phyloP scores from a whole-genome alignment of 805 yeast species.

The Brettanomyces naardenensis region DNA sequence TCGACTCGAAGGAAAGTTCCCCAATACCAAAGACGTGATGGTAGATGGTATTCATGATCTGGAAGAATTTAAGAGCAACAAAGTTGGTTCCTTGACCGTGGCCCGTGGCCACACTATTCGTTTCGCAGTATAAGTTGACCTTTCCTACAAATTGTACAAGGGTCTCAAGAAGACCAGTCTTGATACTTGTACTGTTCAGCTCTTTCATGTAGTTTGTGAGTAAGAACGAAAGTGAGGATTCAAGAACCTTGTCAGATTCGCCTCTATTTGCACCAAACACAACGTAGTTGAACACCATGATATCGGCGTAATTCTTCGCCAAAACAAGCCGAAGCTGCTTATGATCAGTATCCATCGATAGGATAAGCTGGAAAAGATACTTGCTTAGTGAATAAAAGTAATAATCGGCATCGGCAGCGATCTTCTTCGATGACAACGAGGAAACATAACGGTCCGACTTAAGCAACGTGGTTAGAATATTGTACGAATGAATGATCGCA shows the following conservation, averaged over 20 bases:
- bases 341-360: slow-evolving; percentile 21
- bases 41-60: slow-evolving; percentile 17
- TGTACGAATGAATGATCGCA: slow-evolving; percentile 22
- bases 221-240: slow-evolving; percentile 13
- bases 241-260: slow-evolving; percentile 20
- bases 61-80: slow-evolving; percentile 22
- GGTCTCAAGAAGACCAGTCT: slow-evolving; percentile 21
- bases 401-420: slow-evolving; percentile 11
- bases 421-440: slow-evolving; percentile 19
- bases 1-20: slow-evolving; percentile 4
- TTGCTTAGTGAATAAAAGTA: slow-evolving; percentile 18
- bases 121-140: slow-evolving; percentile 24
- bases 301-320: slow-evolving; percentile 25
- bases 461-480: slow-evolving; percentile 20
- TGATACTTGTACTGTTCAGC: neutral
- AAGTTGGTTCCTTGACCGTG: slow-evolving; percentile 21
- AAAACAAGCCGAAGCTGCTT: slow-evolving; percentile 22
- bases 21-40: slow-evolving; percentile 16
- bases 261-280: slow-evolving; percentile 21
- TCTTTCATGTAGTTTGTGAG: neutral
- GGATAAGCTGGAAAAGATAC: slow-evolving; percentile 12
- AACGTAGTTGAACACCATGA: slow-evolving; percentile 24
- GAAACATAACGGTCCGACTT: slow-evolving; percentile 25
- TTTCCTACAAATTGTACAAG: slow-evolving; percentile 24
- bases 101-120: slow-evolving; percentile 19